Evolutionary conservation across 2,329 filamentous ascomycete species (phyloP), one percentile per base, ranked within the genome.

Genomic region (Alternaria conjuncta): DNA sequence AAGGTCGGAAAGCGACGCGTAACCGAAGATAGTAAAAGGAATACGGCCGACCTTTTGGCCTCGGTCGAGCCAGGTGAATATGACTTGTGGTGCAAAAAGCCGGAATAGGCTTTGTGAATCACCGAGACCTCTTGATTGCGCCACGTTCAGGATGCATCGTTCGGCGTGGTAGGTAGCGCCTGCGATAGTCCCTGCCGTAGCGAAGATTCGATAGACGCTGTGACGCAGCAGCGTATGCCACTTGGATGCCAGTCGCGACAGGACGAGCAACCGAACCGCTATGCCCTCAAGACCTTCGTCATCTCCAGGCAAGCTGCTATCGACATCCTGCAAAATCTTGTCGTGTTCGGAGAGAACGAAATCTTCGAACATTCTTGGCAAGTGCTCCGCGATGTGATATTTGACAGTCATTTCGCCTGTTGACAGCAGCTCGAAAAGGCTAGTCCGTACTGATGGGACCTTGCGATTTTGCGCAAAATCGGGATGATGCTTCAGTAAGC

Each of bases 181-280:
- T 4, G 86, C 81, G 13, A 97, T 88, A 60, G 89, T 89, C 2
- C 92, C 93, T 2, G 94, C 92, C 0, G 91, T 93, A 78, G 98
- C 96, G 71, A 98, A 97, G 21, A 98, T 94, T 78, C 96, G 92
- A 77, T 97, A 99, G 18, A 97, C 92, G 68, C 93, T 94, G 67
- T 92, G 89, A 55, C 94, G 90, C 46, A 97, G 85, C 20, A 98
- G 84, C 0, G 94, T 97, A 63, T 93, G 90, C 92, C 95, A 98
- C 55, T 85, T 83, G 28, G 93, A 92, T 23, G 92, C 96, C 61
- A 99, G 82, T 59, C 89, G 89, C 2, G 91, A 88, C 11, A 98
- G 82, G 9, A 93, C 88, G 65, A 92, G 87, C 3, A 98, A 82
- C 6, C 96, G 90, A 67, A 97, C 87, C 0, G 93, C 92, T 69